Percentiles rank a stretch among this genome's conserved stretches.
phyloP scores from a whole-genome alignment of 768 basidiomycete genomes.

The Infundibulicybe gibba region DNA sequence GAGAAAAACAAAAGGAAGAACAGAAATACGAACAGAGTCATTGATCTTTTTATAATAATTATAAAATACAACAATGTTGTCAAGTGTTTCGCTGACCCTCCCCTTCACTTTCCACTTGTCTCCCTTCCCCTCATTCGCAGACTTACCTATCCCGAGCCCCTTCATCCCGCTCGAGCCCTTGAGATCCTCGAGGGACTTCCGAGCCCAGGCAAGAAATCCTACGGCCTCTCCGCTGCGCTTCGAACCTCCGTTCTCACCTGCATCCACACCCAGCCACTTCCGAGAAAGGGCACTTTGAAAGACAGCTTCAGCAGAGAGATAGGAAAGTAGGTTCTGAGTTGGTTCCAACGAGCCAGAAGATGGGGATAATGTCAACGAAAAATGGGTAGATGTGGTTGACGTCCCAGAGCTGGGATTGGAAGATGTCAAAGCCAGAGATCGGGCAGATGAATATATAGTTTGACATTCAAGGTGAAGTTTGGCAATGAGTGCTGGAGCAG shows the following conservation, averaged over 20 bases:
- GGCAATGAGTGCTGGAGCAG: slow-evolving; percentile 83
- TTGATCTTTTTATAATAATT: slow-evolving; percentile 86
- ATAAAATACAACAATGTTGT: slow-evolving; percentile 63
- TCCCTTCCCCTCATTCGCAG: slow-evolving; percentile 55
- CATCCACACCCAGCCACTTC: slow-evolving; percentile 98
- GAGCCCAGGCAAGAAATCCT: slow-evolving; percentile 73
- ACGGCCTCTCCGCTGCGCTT: slow-evolving; percentile 75
- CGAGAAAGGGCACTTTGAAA: slow-evolving; percentile 73
- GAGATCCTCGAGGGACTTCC: slow-evolving; percentile 69
- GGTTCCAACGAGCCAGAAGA: slow-evolving; percentile 40
- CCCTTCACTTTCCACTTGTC: slow-evolving; percentile 37
- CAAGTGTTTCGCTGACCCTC: slow-evolving; percentile 60
- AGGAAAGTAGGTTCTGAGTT: slow-evolving; percentile 62
- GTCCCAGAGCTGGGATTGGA: slow-evolving; percentile 16
- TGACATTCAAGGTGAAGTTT: slow-evolving; percentile 91
- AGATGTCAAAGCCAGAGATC: slow-evolving; percentile 64
- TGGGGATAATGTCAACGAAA: background rate
- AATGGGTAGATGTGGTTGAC: background rate
- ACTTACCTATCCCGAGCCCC: slow-evolving; percentile 36
- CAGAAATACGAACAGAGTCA: slow-evolving; percentile 66
- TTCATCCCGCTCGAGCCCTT: slow-evolving; percentile 36
- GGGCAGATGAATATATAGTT: slow-evolving; percentile 73
- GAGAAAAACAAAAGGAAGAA: background rate
- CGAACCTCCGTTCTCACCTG: slow-evolving; percentile 70
- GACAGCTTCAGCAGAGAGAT: slow-evolving; percentile 64